Evolutionary conservation across 1,139 yeast genomes (phyloP), one percentile per base, ranked within the genome.

Genomic region (Saccharomyces hybrid): DNA sequence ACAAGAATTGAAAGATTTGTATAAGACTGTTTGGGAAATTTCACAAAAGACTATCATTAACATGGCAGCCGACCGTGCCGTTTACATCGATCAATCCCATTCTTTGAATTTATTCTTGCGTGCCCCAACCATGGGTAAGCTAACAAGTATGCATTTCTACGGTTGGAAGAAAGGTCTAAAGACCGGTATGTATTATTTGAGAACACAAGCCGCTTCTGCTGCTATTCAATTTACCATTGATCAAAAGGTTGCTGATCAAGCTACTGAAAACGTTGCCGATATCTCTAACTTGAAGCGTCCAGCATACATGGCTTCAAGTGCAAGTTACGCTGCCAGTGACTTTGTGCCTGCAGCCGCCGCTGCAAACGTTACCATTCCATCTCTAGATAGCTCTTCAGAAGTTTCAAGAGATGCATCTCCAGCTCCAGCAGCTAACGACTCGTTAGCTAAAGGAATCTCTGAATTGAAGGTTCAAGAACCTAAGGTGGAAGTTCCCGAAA

Each of bases 81-180:
- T 95, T 23, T 93, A 83, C 72, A 84, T 93, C 65, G 99, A 93
- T 71, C 99, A 93, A 72, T 87, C 95, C 58, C 98, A 93, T 74
- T 83, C 93, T 57, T 77, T 88, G 78, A 90, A 90, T 71, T 81
- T 91, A 61, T 85, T 86, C 73, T 76, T 90, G 71, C 82, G 79
- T 68, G 81, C 83, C 55, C 96, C 96, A 32, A 86, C 96, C 0
- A 83, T 87, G 83, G 95, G 95, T 56, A 90, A 90, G 71, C 78
- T 90, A 58, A 91, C 98, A 13, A 83, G 93, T 63, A 91, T 91
- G 95, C 99, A 93, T 72, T 93, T 93, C 74, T 88, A 93, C 71
- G 96, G 96, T 38, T 93, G 99, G 99, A 86, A 85, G 73, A 88
- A 86, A 76, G 99, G 99, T 32, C 80, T 93, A 69, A 93, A 93